phyloP scores from a whole-genome alignment of 1,139 yeast species.

The Saccharomycopsis hybrid region DNA sequence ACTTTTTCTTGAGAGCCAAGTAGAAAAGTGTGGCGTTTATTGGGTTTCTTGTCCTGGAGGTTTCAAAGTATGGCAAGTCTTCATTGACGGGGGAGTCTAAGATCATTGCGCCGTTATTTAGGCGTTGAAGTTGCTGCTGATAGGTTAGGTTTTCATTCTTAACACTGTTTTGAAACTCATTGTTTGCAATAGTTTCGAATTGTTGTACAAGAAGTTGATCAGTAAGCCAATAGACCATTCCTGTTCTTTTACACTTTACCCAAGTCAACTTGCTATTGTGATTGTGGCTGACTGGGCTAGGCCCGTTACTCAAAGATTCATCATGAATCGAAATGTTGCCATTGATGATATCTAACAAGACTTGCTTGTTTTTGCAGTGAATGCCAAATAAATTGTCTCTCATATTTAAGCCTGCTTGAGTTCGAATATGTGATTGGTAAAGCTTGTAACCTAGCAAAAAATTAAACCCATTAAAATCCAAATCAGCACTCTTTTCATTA shows the following conservation, averaged over 20 bases:
- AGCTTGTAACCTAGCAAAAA: conserved; percentile 70
- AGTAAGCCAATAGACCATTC: conserved; percentile 70
- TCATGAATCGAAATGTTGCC: conserved; percentile 9
- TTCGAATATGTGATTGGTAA: conserved; percentile 47
- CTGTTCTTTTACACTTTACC: conserved; percentile 53
- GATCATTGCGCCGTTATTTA: conserved; percentile 22
- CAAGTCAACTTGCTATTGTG: conserved; percentile 43
- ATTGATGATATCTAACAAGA: conserved; percentile 52
- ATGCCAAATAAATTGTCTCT: conserved; percentile 86
- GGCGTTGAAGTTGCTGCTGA: not conserved
- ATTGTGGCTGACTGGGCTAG: too few relatives aligned
- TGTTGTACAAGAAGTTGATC: conserved; percentile 43
- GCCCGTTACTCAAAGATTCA: not conserved
- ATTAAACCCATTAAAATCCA: conserved; percentile 70
- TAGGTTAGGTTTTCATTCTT: too few relatives aligned
- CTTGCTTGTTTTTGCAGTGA: conserved; percentile 72
- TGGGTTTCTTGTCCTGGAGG: conserved; percentile 55
- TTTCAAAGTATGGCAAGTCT: conserved; percentile 7
- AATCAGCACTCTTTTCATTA: conserved; percentile 27
- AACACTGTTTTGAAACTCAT: conserved; percentile 40
- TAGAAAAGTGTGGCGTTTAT: conserved; percentile 66
- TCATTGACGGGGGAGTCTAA: conserved; percentile 26
- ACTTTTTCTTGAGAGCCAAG: conserved; percentile 71
- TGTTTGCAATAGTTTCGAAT: conserved; percentile 65
- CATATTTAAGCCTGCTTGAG: conserved; percentile 51